phyloP scores from a whole-genome alignment of 1,139 yeast genomes.

The Groenewaldozyma sp. region DNA sequence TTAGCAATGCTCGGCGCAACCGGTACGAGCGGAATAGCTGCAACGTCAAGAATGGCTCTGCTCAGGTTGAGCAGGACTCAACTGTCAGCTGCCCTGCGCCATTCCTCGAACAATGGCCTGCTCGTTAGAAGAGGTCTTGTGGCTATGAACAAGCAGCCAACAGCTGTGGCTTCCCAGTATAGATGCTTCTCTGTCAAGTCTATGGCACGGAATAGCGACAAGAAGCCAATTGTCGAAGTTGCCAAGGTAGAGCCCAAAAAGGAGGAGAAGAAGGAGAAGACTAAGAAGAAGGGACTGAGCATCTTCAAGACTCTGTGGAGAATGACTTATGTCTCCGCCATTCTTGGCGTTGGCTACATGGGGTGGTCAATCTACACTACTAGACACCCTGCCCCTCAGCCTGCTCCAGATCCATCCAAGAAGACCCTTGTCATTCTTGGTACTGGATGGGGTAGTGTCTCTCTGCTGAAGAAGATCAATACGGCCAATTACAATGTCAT shows the following conservation, averaged over 20 bases:
- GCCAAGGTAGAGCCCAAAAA: background rate
- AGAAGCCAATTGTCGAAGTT: no score
- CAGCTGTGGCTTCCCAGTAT: no score
- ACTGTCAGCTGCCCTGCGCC: no score
- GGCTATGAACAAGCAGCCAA: no score
- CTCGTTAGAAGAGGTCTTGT: no score
- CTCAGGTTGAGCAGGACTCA: no score
- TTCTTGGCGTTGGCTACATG: conserved; percentile 25
- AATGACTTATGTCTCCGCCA: conserved; percentile 23
- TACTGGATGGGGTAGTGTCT: conserved; percentile 90
- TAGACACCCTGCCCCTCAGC: conserved; percentile 27
- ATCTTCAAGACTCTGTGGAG: conserved; percentile 28
- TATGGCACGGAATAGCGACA: no score
- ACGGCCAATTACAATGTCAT: conserved; percentile 81
- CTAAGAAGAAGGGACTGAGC: conserved; percentile 2
- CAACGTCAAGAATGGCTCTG: no score
- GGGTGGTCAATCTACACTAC: conserved; percentile 30
- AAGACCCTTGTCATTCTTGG: conserved; percentile 52
- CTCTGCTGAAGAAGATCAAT: conserved; percentile 75
- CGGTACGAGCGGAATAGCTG: no score
- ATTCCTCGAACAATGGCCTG: no score
- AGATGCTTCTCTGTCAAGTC: no score
- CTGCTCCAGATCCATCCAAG: conserved; percentile 15
- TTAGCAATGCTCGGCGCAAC: no score
- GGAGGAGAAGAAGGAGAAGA: background rate